Conservation (phyloP, 192 early-diverging fungal species). For the Linnemannia schmuckeri region DNA sequence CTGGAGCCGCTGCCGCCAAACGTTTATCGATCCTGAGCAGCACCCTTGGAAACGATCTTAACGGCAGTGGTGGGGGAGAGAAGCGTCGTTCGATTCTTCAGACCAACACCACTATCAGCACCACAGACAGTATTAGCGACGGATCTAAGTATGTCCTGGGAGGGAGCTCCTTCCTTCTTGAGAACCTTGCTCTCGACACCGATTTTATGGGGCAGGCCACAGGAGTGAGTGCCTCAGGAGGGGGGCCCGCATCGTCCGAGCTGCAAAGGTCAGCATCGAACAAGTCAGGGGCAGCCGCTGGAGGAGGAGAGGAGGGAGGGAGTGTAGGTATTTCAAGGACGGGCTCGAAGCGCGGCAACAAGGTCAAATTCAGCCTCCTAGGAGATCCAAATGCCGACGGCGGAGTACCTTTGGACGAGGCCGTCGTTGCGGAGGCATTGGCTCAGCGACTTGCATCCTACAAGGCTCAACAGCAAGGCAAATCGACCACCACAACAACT, state of each 20-base stretch:
- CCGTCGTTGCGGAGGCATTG: constrained; percentile 29
- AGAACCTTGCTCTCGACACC: constrained; percentile 34
- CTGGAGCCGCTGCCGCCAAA: constrained; percentile 12
- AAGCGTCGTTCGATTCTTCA: constrained; percentile 28
- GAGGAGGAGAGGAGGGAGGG: background rate
- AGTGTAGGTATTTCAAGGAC: background rate
- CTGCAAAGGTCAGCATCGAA: constrained; percentile 3
- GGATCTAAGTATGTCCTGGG: constrained; percentile 11
- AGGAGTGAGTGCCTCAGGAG: background rate
- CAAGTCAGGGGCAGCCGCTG: background rate
- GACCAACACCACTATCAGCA: background rate
- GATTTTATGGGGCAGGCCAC: constrained; percentile 11
- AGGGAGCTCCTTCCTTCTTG: constrained; percentile 12
- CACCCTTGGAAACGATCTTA: background rate
- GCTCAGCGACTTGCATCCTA: constrained; percentile 38
- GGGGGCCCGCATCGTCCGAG: background rate
- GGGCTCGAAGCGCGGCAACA: constrained; percentile 35
- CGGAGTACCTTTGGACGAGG: constrained; percentile 25
- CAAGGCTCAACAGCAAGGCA: constrained; percentile 38
- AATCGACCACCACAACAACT: background rate
- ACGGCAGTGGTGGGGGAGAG: background rate
- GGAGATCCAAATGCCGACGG: background rate
- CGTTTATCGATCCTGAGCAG: constrained; percentile 25
- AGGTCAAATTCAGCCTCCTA: constrained; percentile 25
- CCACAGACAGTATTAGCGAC: background rate